Conservation (phyloP, 352 stramenopile species). For the Globisporangium carolinianum region DNA sequence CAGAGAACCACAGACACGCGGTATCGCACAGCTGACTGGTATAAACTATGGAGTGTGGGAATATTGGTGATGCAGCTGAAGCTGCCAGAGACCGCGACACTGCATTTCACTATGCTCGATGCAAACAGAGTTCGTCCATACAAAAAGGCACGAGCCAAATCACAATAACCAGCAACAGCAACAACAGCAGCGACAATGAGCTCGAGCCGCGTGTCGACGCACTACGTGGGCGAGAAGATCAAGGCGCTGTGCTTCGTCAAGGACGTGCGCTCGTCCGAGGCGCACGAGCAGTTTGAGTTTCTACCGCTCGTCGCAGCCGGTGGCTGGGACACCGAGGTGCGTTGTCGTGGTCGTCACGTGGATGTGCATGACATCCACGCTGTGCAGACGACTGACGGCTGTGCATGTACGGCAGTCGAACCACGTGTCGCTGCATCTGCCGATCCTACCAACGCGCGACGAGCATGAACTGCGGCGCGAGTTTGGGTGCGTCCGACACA, state of each 20-base stretch:
- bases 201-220: conserved; percentile 32
- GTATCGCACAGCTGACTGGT: no score
- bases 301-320: conserved; percentile 54
- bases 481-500: conserved; percentile 21
- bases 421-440: conserved; percentile 44
- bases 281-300: conserved; percentile 21
- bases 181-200: conserved; percentile 6
- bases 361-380: no score
- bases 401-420: conserved; percentile 21
- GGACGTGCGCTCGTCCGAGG: conserved; percentile 37
- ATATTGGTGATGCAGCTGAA: no score
- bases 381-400: no score
- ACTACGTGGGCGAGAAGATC: conserved; percentile 62
- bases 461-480: conserved; percentile 40
- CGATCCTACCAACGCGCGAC: conserved; percentile 32
- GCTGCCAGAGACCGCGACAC: no score
- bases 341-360: background rate
- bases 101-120: no score
- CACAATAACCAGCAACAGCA: background rate
- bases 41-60: no score
- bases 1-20: no score
- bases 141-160: background rate
- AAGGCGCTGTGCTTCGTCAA: conserved; percentile 55
- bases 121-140: background rate
- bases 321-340: conserved; percentile 51